Evolutionary conservation across 2,329 filamentous ascomycete genomes (phyloP).

Genomic region (Dothiorella sarmentorum): DNA sequence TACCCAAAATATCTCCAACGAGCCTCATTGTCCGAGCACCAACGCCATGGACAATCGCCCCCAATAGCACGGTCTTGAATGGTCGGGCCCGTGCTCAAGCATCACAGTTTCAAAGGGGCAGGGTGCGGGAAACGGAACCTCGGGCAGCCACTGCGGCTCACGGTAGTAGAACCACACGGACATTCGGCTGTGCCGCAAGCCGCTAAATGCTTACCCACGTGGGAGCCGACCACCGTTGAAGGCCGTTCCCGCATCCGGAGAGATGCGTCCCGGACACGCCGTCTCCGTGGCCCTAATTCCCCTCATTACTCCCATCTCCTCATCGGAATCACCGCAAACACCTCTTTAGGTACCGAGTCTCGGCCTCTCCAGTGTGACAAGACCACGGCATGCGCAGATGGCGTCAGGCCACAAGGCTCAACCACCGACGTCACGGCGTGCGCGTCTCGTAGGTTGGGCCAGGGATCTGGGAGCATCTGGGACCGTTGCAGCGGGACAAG

Average conservation of each 20-base stretch:
- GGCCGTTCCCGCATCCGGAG: slow-evolving; percentile 5
- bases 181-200: slow-evolving; percentile 16
- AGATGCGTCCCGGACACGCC: slow-evolving; percentile 14
- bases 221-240: slow-evolving; percentile 2
- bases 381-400: neutral
- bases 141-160: neutral
- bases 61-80: slow-evolving; percentile 10
- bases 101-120: neutral
- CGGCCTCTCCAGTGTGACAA: neutral
- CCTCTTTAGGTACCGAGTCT: neutral
- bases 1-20: slow-evolving; percentile 17
- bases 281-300: slow-evolving; percentile 4
- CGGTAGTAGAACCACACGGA: neutral
- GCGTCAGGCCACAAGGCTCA: neutral
- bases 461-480: neutral
- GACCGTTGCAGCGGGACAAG: slow-evolving; percentile 9
- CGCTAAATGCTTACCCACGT: slow-evolving; percentile 17
- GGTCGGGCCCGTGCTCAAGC: neutral
- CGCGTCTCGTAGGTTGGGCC: neutral
- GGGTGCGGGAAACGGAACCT: neutral
- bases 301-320: neutral
- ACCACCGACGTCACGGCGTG: neutral
- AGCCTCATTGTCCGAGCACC: slow-evolving; percentile 14
- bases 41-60: slow-evolving; percentile 5
- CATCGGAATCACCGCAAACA: neutral